A percentile compares a stretch with the other conserved stretches of the same genome.
phyloP scores from a whole-genome alignment of 257 asterid genomes.

The Forsythia viridissima region DNA sequence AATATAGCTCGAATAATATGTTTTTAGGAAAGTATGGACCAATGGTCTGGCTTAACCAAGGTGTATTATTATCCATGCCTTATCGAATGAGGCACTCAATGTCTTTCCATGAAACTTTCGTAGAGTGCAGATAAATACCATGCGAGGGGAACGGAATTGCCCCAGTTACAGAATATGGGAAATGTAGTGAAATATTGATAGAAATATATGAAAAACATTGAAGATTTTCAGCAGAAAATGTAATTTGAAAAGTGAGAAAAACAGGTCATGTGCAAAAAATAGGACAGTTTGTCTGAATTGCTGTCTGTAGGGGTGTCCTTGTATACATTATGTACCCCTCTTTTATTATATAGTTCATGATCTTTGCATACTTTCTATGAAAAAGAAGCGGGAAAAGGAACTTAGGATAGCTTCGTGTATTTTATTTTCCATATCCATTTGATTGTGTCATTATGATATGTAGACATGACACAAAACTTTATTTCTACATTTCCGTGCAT shows the following conservation, averaged over 20 bases:
- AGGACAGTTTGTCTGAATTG: too few relatives aligned
- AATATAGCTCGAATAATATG: neutral
- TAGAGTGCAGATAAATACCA: neutral
- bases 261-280: neutral
- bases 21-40: neutral
- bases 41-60: neutral
- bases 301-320: too few relatives aligned
- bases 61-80: neutral
- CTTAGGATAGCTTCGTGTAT: neutral
- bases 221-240: neutral
- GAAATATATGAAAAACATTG: neutral
- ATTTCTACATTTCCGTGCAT: neutral
- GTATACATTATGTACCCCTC: too few relatives aligned
- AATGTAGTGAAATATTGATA: neutral
- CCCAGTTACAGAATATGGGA: neutral
- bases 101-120: neutral
- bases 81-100: neutral
- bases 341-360: neutral
- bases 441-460: slow-evolving; percentile 1
- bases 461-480: neutral
- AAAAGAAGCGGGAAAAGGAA: neutral
- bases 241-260: neutral
- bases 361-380: neutral
- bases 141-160: neutral
- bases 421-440: slow-evolving; percentile 1